A percentile compares a stretch with the other conserved stretches of the same genome.
Conservation (phyloP, 2,329 filamentous ascomycete genomes). For the Neofusicoccum cordaticola region DNA sequence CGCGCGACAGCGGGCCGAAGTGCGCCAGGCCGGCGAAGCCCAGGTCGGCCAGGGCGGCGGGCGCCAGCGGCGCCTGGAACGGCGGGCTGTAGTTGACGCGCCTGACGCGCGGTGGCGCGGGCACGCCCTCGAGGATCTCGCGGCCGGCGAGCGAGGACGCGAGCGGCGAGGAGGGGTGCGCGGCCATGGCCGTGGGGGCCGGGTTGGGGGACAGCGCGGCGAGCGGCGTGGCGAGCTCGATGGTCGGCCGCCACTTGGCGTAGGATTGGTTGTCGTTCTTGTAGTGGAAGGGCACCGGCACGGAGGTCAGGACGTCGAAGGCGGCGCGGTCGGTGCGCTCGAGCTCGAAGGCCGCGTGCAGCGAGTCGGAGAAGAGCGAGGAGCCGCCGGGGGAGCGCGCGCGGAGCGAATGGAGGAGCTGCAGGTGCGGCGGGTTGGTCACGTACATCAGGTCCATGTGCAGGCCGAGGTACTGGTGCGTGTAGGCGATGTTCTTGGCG, state of each 20-base stretch:
- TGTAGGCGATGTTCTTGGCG: conserved; percentile 89
- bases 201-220: not conserved
- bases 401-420: conserved; percentile 84
- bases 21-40: not conserved
- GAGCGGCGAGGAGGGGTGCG: not conserved
- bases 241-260: conserved; percentile 55
- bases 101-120: conserved; percentile 32
- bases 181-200: not conserved
- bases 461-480: conserved; percentile 73
- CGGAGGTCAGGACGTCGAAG: conserved; percentile 42
- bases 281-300: conserved; percentile 64
- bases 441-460: conserved; percentile 86
- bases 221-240: conserved; percentile 40
- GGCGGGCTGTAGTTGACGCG: conserved; percentile 72
- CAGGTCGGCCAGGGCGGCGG: not conserved
- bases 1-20: not conserved
- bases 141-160: not conserved
- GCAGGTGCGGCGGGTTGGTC: conserved; percentile 71
- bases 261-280: conserved; percentile 64
- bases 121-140: not conserved
- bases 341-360: conserved; percentile 55
- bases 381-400: conserved; percentile 78
- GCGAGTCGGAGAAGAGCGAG: conserved; percentile 79
- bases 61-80: conserved; percentile 62
- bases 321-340: conserved; percentile 20